Evolutionary conservation across 495 filamentous ascomycete species (phyloP).

Genomic region (Podospora appendiculata): DNA sequence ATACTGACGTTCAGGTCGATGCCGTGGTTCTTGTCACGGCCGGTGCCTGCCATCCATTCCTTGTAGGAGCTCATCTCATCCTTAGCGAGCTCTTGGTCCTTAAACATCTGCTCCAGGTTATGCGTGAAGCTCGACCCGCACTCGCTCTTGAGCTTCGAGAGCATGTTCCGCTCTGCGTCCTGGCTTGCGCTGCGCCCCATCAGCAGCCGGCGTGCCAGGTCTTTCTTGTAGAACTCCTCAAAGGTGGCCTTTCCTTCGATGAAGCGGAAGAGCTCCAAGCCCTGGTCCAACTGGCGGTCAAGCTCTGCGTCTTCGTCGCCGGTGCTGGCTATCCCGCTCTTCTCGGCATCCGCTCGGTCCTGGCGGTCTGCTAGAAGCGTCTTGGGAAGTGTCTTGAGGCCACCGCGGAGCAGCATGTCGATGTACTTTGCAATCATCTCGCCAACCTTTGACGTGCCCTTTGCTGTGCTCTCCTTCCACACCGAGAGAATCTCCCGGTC

Average conservation of each 20-base stretch:
- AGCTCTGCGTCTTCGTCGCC: constrained; percentile 86
- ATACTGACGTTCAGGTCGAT: constrained; percentile 82
- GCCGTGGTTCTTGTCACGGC: constrained; percentile 42
- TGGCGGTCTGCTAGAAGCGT: constrained; percentile 43
- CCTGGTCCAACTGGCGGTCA: constrained; percentile 81
- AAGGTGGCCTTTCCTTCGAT: constrained; percentile 97
- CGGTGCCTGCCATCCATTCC: constrained; percentile 30
- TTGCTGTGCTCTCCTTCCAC: constrained; percentile 76
- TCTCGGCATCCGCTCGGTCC: constrained; percentile 43
- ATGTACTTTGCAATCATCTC: constrained; percentile 99
- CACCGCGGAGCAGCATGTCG: constrained; percentile 79
- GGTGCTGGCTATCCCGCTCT: constrained; percentile 46
- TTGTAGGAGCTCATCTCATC: constrained; percentile 81
- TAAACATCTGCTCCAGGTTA: constrained; percentile 98
- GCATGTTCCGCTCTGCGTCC: constrained; percentile 93
- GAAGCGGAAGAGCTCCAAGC: constrained; percentile 89
- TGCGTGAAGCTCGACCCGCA: constrained; percentile 91
- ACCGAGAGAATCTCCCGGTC: constrained; percentile 58
- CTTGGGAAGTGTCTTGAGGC: constrained; percentile 68
- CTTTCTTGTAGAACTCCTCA: constrained; percentile 97
- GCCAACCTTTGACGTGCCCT: constrained; percentile 88
- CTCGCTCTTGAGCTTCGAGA: constrained; percentile 81
- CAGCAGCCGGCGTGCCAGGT: constrained; percentile 79
- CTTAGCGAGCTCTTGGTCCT: constrained; percentile 83
- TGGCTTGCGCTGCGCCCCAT: constrained; percentile 87